Base-by-base conservation (phyloP, 805 yeast genomes). In the Kluyveromyces wickerhamii region DNA sequence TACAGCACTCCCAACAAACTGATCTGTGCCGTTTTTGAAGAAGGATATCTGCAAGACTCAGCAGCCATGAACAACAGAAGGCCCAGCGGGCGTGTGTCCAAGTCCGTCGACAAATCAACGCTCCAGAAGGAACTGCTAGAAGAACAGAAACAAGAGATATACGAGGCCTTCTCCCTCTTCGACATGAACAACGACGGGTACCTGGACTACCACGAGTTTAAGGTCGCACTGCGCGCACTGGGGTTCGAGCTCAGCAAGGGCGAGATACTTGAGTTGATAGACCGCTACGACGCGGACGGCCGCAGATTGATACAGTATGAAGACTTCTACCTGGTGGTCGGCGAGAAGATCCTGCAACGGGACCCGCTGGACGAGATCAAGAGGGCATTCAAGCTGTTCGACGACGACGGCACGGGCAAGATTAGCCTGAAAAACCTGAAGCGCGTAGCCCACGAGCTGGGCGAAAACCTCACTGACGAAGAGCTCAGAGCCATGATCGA, bases 401-500 rank as follows among this genome's bases (percentile, higher is more conserved):
- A 88, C 49, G 88, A 82, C 40, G 96, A 86, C 48, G 69, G 69
- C 33, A 86, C 94, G 0, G 96, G 96, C 0, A 82, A 79, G 53
- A 87, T 88, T 43, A 74, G 82, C 37, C 65, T 89, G 32, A 71
- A 88, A 44, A 83, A 87, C 52, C 68, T 92, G 39, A 74, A 94
- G 57, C 71, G 92, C 41, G 95, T 89, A 2, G 92, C 96, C 8
- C 82, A 83, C 47, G 96, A 89, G 45, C 63, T 92, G 38, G 96
- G 96, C 2, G 98, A 92, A 57, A 83, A 80, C 47, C 63, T 92
- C 38, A 78, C 85, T 5, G 99, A 92, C 47, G 95, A 86, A 39
- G 98, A 92, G 52, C 66, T 92, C 34, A 71, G 83, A 45, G 96
- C 96, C 4, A 92, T 92, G 98, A 92, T 92, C 44, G 95, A 88